Conservation (phyloP, 2,329 filamentous ascomycete species). For the Aspergillus eucalypticola region DNA sequence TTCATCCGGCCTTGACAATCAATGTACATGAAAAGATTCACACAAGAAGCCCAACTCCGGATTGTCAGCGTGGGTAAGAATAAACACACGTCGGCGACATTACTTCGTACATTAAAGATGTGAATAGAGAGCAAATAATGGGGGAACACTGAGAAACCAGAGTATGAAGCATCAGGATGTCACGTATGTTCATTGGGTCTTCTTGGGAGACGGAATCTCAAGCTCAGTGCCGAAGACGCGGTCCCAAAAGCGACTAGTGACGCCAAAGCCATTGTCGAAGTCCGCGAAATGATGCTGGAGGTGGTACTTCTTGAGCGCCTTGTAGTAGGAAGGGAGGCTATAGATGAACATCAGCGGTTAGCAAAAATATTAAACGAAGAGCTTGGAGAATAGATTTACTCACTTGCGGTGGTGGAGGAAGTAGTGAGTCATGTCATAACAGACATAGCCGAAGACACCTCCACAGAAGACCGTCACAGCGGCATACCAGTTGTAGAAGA, state of each 20-base stretch:
- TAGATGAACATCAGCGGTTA: slow-evolving; percentile 9
- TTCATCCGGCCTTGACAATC: background rate
- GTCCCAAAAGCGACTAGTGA: slow-evolving; percentile 97
- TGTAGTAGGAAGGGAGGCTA: slow-evolving; percentile 82
- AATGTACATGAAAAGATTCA: slow-evolving; percentile 11
- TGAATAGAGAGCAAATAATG: background rate
- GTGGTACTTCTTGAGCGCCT: slow-evolving; percentile 93
- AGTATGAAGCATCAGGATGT: background rate
- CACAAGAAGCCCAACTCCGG: background rate
- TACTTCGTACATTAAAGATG: slow-evolving; percentile 17
- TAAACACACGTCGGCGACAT: slow-evolving; percentile 11
- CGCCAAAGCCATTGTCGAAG: slow-evolving; percentile 95
- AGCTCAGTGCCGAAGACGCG: slow-evolving; percentile 87
- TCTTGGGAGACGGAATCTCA: slow-evolving; percentile 42
- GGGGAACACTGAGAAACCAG: background rate
- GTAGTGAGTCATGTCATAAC: slow-evolving; percentile 97
- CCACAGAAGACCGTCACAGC: slow-evolving; percentile 80
- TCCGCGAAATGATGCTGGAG: slow-evolving; percentile 97
- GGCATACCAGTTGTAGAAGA: slow-evolving; percentile 82
- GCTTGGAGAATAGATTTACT: slow-evolving; percentile 33
- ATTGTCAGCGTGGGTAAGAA: slow-evolving; percentile 4
- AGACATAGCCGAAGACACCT: slow-evolving; percentile 91
- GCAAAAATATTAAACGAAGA: background rate
- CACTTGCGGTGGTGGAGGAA: slow-evolving; percentile 93
- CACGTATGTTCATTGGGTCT: slow-evolving; percentile 33